phyloP scores from a whole-genome alignment of 495 filamentous ascomycete species.

The Lineolata rhizophorae region DNA sequence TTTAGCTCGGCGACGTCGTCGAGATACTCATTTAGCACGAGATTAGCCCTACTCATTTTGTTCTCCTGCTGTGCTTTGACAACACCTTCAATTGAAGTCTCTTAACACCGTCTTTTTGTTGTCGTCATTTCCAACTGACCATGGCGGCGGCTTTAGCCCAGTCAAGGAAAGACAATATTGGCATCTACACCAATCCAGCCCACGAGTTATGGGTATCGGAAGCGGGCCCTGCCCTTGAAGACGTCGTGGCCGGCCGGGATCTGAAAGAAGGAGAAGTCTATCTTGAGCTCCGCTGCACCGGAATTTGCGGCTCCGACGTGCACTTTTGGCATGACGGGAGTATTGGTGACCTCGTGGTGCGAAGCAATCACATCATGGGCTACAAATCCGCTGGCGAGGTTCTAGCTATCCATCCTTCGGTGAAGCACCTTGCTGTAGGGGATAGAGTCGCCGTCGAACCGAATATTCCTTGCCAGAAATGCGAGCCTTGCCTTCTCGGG shows the following conservation, averaged over 20 bases:
- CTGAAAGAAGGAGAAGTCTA: slow-evolving; percentile 68
- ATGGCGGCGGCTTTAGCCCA: too few species aligned
- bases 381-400: slow-evolving; percentile 80
- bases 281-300: slow-evolving; percentile 67
- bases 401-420: slow-evolving; percentile 58
- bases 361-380: slow-evolving; percentile 67
- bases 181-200: slow-evolving; percentile 79
- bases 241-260: slow-evolving; percentile 42
- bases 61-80: too few species aligned
- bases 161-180: slow-evolving; percentile 91
- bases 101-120: too few species aligned
- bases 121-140: too few species aligned
- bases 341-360: slow-evolving; percentile 87
- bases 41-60: too few species aligned
- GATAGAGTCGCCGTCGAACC: slow-evolving; percentile 84
- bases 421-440: slow-evolving; percentile 50
- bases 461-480: slow-evolving; percentile 70
- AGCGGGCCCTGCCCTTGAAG: slow-evolving; percentile 50
- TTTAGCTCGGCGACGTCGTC: too few species aligned
- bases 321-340: slow-evolving; percentile 91
- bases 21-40: too few species aligned
- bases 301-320: slow-evolving; percentile 86
- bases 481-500: slow-evolving; percentile 75
- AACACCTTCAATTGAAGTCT: too few species aligned
- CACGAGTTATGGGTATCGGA: slow-evolving; percentile 83